A percentile compares a stretch with the other conserved stretches of the same genome.
Conservation (phyloP, 805 yeast genomes). For the Citeromyces matritensis region DNA sequence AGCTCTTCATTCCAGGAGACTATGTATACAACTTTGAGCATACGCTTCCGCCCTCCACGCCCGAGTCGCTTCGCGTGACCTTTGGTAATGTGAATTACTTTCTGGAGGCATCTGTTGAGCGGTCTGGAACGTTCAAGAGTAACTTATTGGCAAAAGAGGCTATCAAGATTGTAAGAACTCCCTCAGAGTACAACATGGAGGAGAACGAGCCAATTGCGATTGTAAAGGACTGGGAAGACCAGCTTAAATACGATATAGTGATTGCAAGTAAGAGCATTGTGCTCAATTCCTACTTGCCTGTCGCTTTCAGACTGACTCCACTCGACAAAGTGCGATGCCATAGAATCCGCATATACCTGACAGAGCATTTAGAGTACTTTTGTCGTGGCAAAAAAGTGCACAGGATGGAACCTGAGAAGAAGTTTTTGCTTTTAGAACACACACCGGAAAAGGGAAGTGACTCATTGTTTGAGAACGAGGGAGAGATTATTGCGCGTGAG, state of each 20-base stretch:
- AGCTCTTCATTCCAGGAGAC: conserved; percentile 69
- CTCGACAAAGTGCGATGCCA: conserved; percentile 79
- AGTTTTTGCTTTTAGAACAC: conserved; percentile 69
- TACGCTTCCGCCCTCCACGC: conserved; percentile 65
- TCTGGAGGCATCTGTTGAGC: conserved; percentile 54
- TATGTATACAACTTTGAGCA: conserved; percentile 88
- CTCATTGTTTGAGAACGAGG: conserved; percentile 27
- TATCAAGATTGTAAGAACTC: conserved; percentile 57
- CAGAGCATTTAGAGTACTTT: conserved; percentile 85
- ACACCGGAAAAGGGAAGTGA: conserved; percentile 40
- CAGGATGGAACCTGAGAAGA: conserved; percentile 79
- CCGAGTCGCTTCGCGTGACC: conserved; percentile 65
- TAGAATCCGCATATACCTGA: conserved; percentile 68
- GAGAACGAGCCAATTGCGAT: conserved; percentile 90
- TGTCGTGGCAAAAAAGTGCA: conserved; percentile 81
- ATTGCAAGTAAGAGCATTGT: conserved; percentile 84
- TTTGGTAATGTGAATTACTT: conserved; percentile 70
- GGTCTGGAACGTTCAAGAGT: conserved; percentile 79
- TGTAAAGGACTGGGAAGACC: conserved; percentile 87
- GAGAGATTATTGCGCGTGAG: conserved; percentile 59
- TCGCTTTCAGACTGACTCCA: conserved; percentile 75
- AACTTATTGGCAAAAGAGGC: conserved; percentile 52
- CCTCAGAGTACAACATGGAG: conserved; percentile 66
- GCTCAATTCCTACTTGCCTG: conserved; percentile 69
- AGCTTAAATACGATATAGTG: conserved; percentile 76